Base-by-base conservation (phyloP, 2,329 filamentous ascomycete genomes). In the Fusarium robinianum region DNA sequence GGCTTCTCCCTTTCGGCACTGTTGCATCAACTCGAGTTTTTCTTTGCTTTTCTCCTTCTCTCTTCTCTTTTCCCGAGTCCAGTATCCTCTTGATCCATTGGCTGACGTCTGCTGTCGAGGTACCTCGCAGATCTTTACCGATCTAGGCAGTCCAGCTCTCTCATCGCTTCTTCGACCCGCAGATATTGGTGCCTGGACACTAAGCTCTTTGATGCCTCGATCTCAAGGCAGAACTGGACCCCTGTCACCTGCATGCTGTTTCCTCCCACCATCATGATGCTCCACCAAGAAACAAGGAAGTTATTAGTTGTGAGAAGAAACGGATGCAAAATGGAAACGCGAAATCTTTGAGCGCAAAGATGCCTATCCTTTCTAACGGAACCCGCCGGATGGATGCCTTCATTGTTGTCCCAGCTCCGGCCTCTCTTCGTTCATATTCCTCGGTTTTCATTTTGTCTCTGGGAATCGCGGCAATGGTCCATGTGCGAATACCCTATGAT, bases 251-350 rank as follows among this genome's bases (percentile, higher is more conserved):
- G 45, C 31, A 25, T 24, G 41, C 18, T 22, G 16, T 45, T 22
- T 51, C 29, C 41, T 46, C 43, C 47, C 41, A 51, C 37, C 34
- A 44, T 44, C 34, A 32, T 23, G 41, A 39, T 24, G 52, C 50
- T 47, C 51, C 23, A 15, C 43, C 27, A 11, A 55, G 51, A 26
- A 55, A 52, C 47, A 43, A 53, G 50, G 53, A 52, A 58, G 10
- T n/a, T n/a, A 50, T 22, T 15, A 55, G 52, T 52, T 55, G 19
- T 40, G 25, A 39, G 33, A 47, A 46, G 29, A 24, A 39, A n/a
- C n/a, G n/a, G n/a, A n/a, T n/a, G n/a, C n/a, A n/a, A n/a, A n/a
- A n/a, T n/a, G n/a, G n/a, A n/a, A 33, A 41, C 19, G 22, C 35
- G 32, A 19, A 8, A 21, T 25, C 17, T 25, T 17, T 10, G 11